Evolutionary conservation across 2,329 filamentous ascomycete species (phyloP), one percentile per base, ranked within the genome.

Genomic region (Chalaropsis ovoidea): DNA sequence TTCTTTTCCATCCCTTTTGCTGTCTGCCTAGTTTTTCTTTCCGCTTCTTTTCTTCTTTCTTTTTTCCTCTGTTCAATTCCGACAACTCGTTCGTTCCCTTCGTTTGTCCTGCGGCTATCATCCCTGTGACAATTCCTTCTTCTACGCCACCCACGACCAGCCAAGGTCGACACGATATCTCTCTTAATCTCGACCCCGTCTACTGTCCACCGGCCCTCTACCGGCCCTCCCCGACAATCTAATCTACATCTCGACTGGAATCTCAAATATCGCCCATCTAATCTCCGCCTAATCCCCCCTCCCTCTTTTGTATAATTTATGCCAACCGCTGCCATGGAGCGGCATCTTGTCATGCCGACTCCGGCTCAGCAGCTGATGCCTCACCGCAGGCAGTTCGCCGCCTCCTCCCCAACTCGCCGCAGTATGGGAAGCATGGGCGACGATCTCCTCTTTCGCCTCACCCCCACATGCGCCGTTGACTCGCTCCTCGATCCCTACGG

Each of bases 381-480:
- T 67, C 68, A 73, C 24, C 72, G 75, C 31, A 75, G 77, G 69
- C 76, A 77, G 67, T 73, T 76, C 35, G 71, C 74, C 45, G 77
- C 76, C 63, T 70, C 71, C 67, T 80, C 80, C 8, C 79, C 80
- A 24, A 74, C 78, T n/a, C 78, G 77, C 68, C 76, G 76, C 63
- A 77, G 65, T 24, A 60, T 66, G 61, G 63, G 66, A 4, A 63
- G 49, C 31, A 58, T 42, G 31, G 39, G 75, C 62, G 83, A 87
- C 71, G 83, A 86, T 69, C 77, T 89, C 45, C 78, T 89, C 66
- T 76, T 80, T 67, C 80, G 82, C 70, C 77, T 89, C 35, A 80
- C 82, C 3, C 86, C 86, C 1, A 76, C 81, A 45, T 80, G 80
- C 35, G 85, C 82, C 31, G 76, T 87, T 68, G 80, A 85, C 67